Evolutionary conservation across 2,329 filamentous ascomycete species (phyloP).

Genomic region (Basipetospora chlamydospora): DNA sequence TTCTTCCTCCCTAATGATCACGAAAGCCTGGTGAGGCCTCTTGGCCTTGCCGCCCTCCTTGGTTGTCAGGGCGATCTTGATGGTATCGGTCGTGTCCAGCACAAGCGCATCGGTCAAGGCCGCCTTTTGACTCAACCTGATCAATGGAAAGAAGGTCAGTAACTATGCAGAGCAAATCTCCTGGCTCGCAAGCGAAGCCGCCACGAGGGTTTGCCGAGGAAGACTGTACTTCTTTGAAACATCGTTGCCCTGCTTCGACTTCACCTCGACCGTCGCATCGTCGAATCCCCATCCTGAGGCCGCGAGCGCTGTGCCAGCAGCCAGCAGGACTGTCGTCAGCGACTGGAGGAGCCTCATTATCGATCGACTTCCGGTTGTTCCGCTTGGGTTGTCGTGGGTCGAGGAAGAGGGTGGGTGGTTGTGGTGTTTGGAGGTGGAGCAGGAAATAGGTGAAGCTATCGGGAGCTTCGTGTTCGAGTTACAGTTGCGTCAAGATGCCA

Average conservation of each 20-base stretch:
- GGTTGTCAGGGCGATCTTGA: slow-evolving; percentile 72
- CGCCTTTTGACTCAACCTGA: slow-evolving; percentile 44
- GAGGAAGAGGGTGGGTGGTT: neutral
- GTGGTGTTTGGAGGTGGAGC: neutral
- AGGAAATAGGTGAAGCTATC: slow-evolving; percentile 8
- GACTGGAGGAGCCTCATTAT: slow-evolving; percentile 22
- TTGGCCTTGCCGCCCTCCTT: slow-evolving; percentile 66
- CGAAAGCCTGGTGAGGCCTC: slow-evolving; percentile 86
- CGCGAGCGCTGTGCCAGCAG: slow-evolving; percentile 35
- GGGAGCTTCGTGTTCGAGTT: too few relatives aligned
- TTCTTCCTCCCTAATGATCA: slow-evolving; percentile 60
- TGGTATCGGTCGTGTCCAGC: slow-evolving; percentile 52
- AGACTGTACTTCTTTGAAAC: slow-evolving; percentile 51
- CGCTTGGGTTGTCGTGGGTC: neutral
- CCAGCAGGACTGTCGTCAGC: slow-evolving; percentile 26
- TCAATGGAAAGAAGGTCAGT: too few relatives aligned
- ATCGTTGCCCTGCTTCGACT: slow-evolving; percentile 47
- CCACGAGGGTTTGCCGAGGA: neutral
- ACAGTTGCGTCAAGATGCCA: slow-evolving; percentile 6
- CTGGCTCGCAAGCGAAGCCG: neutral
- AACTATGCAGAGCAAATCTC: too few relatives aligned
- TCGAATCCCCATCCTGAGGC: slow-evolving; percentile 57
- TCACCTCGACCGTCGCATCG: slow-evolving; percentile 53
- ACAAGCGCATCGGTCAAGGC: slow-evolving; percentile 49
- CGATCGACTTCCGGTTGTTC: slow-evolving; percentile 1